phyloP scores from a whole-genome alignment of 371 early-diverging fungal genomes.

The Actinomortierella ambigua region DNA sequence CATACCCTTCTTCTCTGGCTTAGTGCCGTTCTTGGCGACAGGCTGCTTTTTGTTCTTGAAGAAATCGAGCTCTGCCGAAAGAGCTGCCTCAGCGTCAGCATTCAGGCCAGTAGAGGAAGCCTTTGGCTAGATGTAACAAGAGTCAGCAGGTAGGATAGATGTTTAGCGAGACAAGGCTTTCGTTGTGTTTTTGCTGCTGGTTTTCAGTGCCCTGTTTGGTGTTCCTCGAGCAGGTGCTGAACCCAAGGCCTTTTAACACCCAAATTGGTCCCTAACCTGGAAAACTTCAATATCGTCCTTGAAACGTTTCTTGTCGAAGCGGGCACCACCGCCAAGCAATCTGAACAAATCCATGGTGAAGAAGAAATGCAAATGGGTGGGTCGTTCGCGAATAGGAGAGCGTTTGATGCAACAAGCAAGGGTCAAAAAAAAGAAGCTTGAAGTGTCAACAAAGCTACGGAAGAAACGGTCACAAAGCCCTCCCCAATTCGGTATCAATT shows the following conservation, averaged over 20 bases:
- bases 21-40: slow-evolving; percentile 15
- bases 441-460: too few species aligned
- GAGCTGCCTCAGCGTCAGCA: slow-evolving; percentile 38
- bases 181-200: too few species aligned
- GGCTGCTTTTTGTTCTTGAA: slow-evolving; percentile 51
- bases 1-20: slow-evolving; percentile 17
- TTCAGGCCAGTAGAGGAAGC: slow-evolving; percentile 33
- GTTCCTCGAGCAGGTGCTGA: too few species aligned
- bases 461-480: too few species aligned
- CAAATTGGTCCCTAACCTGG: slow-evolving; percentile 55
- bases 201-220: too few species aligned
- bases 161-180: background rate
- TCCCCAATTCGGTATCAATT: too few species aligned
- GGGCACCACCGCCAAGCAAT: slow-evolving; percentile 82
- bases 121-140: slow-evolving; percentile 23
- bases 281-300: slow-evolving; percentile 75
- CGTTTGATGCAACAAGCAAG: background rate
- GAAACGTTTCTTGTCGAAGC: slow-evolving; percentile 82
- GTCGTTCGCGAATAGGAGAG: background rate
- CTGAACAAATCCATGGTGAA: slow-evolving; percentile 78
- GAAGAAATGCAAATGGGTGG: slow-evolving; percentile 1
- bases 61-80: slow-evolving; percentile 55
- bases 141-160: too few species aligned
- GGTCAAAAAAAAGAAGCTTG: background rate
- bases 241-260: too few species aligned